These are phyloP conservation scores for Chimonanthus salicifolius DNA, from an alignment of 164 flowering plant genomes.

Conservation along the genomic window DNA sequence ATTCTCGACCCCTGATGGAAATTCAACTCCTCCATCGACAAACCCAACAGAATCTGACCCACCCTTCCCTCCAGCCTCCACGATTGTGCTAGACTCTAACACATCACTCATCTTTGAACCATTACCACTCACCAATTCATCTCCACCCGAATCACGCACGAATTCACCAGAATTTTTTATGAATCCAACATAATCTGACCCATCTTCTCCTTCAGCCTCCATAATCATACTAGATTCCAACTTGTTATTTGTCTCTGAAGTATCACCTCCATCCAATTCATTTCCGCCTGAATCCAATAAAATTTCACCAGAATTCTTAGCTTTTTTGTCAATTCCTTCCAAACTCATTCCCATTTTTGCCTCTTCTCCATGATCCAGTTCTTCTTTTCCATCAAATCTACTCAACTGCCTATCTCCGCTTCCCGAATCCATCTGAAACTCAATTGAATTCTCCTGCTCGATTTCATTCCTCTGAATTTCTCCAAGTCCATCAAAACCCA, in stretches of 20 bases:
- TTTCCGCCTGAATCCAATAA: not conserved
- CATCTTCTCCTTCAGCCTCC: conserved; percentile 13
- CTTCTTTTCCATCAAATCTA: conserved; percentile 23
- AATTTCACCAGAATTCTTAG: conserved; percentile 13
- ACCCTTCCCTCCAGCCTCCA: conserved; percentile 10
- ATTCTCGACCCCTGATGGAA: not conserved
- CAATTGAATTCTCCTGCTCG: conserved; percentile 23
- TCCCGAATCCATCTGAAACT: conserved; percentile 51
- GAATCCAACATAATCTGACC: conserved; percentile 28
- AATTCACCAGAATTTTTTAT: conserved; percentile 15
- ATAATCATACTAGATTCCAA: not conserved
- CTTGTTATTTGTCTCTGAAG: conserved; percentile 7
- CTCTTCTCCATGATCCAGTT: conserved; percentile 23
- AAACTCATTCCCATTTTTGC: conserved; percentile 21
- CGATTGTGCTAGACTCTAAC: not conserved
- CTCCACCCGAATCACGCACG: not conserved
- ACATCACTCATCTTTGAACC: conserved; percentile 9
- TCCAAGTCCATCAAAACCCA: conserved; percentile 21
- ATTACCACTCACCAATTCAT: conserved; percentile 3
- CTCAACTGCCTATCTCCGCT: conserved; percentile 31
- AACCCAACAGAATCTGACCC: conserved; percentile 8
- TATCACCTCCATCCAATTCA: conserved; percentile 4
- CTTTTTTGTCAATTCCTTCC: conserved; percentile 6
- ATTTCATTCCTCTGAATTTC: conserved; percentile 1
- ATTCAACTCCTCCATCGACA: conserved; percentile 6